A percentile compares a stretch with the other conserved stretches of the same genome.
phyloP scores from a whole-genome alignment of 1,139 yeast genomes.

The Pichia terricola region DNA sequence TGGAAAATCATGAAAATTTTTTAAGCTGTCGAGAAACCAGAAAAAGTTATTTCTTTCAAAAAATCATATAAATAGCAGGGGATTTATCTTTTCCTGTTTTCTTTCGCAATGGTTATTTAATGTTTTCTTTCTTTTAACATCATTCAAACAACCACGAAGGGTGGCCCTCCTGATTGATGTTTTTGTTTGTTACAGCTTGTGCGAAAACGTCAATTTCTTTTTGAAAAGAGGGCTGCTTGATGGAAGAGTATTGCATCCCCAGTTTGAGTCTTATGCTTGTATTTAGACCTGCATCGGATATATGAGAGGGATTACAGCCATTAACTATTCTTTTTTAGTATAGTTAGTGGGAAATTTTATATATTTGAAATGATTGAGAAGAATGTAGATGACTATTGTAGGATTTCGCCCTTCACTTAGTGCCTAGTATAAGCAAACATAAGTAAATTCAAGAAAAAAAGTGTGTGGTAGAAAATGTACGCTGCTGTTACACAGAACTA shows the following conservation, averaged over 20 bases:
- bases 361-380: too few species aligned
- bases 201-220: background rate
- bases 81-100: background rate
- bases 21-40: background rate
- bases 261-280: conserved; percentile 16
- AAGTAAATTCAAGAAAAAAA: too few species aligned
- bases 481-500: too few species aligned
- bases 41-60: background rate
- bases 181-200: background rate
- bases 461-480: too few species aligned
- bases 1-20: background rate
- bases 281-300: conserved; percentile 15
- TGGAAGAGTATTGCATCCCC: conserved; percentile 14
- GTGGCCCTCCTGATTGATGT: background rate
- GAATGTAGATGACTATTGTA: too few species aligned
- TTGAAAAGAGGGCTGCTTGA: background rate
- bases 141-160: background rate
- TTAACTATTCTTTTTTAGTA: too few species aligned
- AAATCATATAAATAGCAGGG: background rate
- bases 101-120: background rate
- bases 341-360: too few species aligned
- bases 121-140: background rate
- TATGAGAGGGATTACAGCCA: conserved; percentile 12
- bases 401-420: too few species aligned
- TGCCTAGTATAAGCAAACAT: too few species aligned